A percentile compares a stretch with the other conserved stretches of the same genome.
phyloP scores from a whole-genome alignment of 1,139 yeast species.

The Debaryomyces sp. region DNA sequence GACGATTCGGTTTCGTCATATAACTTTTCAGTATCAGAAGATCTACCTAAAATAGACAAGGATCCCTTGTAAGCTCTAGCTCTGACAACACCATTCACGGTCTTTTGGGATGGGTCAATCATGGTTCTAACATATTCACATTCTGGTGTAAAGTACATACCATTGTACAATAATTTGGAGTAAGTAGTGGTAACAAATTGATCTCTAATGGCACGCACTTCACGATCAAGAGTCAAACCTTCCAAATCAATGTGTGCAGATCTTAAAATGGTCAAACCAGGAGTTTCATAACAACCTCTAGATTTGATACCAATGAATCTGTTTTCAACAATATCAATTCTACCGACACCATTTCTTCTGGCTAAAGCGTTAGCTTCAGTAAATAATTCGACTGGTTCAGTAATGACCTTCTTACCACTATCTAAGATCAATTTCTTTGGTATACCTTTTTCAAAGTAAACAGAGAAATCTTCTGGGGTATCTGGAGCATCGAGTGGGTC shows the following conservation, averaged over 20 bases:
- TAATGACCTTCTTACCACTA: slow-evolving; percentile 57
- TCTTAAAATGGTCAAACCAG: slow-evolving; percentile 95
- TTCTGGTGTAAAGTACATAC: slow-evolving; percentile 97
- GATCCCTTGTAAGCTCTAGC: slow-evolving; percentile 92
- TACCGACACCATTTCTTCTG: slow-evolving; percentile 99
- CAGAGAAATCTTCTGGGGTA: slow-evolving; percentile 83
- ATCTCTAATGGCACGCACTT: slow-evolving; percentile 96
- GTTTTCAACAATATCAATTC: slow-evolving; percentile 98
- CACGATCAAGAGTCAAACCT: slow-evolving; percentile 96
- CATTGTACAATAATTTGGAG: slow-evolving; percentile 91
- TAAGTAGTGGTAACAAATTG: slow-evolving; percentile 91
- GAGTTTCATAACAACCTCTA: slow-evolving; percentile 99
- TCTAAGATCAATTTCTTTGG: slow-evolving; percentile 81
- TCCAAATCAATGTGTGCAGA: slow-evolving; percentile 93
- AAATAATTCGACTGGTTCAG: slow-evolving; percentile 91
- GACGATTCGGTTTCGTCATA: slow-evolving; percentile 98
- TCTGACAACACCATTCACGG: slow-evolving; percentile 96
- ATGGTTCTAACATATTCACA: slow-evolving; percentile 93
- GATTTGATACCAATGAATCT: slow-evolving; percentile 98
- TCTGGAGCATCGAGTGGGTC: slow-evolving; percentile 97
- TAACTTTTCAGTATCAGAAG: slow-evolving; percentile 90
- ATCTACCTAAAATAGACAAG: slow-evolving; percentile 85
- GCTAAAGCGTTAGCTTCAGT: slow-evolving; percentile 92
- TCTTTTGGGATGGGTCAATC: slow-evolving; percentile 91
- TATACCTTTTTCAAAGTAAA: slow-evolving; percentile 82